Percentiles rank a stretch among this genome's conserved stretches.
phyloP scores from a whole-genome alignment of 2,329 filamentous ascomycete species.

The Ploettnerulaceae sp. region DNA sequence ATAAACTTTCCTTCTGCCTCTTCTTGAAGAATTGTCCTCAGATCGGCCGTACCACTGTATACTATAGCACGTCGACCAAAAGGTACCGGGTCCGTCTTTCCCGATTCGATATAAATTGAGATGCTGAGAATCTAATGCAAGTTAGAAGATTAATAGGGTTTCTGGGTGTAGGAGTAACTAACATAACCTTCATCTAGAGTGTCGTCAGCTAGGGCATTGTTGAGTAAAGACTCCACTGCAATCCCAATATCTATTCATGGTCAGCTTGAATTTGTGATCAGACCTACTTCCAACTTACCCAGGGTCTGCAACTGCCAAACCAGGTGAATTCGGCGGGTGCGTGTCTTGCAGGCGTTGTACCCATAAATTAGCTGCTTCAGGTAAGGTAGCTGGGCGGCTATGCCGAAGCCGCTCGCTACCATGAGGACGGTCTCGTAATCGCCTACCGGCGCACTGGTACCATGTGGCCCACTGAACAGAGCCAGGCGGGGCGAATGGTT shows the following conservation, averaged over 20 bases:
- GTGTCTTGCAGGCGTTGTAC: constrained; percentile 12
- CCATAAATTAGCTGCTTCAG: constrained; percentile 14
- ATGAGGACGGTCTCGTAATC: constrained; percentile 18
- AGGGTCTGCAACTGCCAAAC: constrained; percentile 15
- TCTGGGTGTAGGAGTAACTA: neutral
- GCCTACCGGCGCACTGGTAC: constrained; percentile 5
- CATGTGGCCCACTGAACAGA: constrained; percentile 17
- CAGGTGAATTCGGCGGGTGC: constrained; percentile 15
- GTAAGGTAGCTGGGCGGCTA: constrained; percentile 8
- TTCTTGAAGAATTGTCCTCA: constrained; percentile 10
- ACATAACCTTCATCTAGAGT: constrained; percentile 10
- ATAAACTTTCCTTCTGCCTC: constrained; percentile 13
- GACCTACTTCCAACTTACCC: constrained; percentile 10
- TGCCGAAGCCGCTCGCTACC: constrained; percentile 17
- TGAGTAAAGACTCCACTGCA: constrained; percentile 11
- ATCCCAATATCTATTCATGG: constrained; percentile 13
- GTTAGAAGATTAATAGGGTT: constrained; percentile 1
- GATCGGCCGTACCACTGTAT: constrained; percentile 11
- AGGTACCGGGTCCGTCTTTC: constrained; percentile 5
- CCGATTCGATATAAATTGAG: constrained; percentile 8
- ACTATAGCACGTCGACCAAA: constrained; percentile 12
- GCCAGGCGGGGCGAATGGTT: constrained; percentile 8
- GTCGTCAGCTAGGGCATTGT: constrained; percentile 8
- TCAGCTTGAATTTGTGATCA: constrained; percentile 9
- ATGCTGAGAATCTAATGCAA: constrained; percentile 5